A percentile compares a stretch with the other conserved stretches of the same genome.
These are phyloP conservation scores for Fusarium tupiense DNA, from an alignment of 2,329 filamentous ascomycete genomes.

Conservation along the genomic window DNA sequence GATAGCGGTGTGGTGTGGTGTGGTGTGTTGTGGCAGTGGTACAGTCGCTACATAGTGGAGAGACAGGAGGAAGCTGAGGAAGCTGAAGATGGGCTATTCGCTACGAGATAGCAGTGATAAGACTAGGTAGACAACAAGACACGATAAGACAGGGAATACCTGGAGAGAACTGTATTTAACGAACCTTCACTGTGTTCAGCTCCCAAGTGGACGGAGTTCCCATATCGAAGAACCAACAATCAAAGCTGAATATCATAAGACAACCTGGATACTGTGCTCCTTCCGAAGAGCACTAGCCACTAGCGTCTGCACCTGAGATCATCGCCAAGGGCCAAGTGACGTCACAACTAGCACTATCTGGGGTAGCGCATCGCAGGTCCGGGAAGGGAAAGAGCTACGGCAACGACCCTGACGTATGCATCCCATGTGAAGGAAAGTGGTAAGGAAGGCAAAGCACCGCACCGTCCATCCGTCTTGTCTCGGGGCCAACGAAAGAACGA, in stretches of 20 bases:
- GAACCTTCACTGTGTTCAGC: neutral
- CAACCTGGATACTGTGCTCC: constrained; percentile 8
- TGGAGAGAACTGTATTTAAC: neutral
- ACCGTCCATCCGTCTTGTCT: constrained; percentile 25
- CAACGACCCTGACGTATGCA: constrained; percentile 38
- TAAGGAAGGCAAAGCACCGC: constrained; percentile 33
- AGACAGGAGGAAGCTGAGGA: constrained; percentile 6
- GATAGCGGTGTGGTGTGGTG: neutral
- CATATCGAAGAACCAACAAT: neutral
- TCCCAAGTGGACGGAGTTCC: constrained; percentile 1
- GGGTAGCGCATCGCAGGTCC: constrained; percentile 31
- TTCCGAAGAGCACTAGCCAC: neutral
- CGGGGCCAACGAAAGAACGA: constrained; percentile 34
- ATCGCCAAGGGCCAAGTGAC: constrained; percentile 37
- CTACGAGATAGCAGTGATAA: neutral
- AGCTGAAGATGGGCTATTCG: neutral
- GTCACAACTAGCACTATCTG: constrained; percentile 39
- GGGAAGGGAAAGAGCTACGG: constrained; percentile 30
- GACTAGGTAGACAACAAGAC: neutral
- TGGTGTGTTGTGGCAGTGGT: constrained; percentile 1
- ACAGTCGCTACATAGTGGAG: neutral
- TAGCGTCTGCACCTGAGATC: constrained; percentile 38
- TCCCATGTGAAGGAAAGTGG: neutral
- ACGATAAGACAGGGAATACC: neutral
- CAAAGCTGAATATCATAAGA: constrained; percentile 16